Evolutionary conservation across 306 rosid genomes (phyloP), one percentile per base, ranked within the genome.

Genomic region (Ceratonia siliqua): DNA sequence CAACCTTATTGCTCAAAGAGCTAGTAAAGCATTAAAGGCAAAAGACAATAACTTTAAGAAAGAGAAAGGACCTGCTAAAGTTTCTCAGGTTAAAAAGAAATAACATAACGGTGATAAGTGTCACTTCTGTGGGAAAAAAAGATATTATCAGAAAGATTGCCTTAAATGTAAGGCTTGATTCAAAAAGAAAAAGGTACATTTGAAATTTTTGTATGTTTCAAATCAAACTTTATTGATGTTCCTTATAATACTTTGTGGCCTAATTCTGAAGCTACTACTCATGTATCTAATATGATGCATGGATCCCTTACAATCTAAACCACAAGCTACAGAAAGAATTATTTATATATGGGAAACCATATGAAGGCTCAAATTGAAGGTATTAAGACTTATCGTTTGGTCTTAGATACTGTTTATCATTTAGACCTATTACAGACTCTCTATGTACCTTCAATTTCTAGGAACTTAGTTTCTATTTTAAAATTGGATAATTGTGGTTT

Each of bases 281-380:
- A 49, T 17, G 9, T 49, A 17, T 49, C 24, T 17, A 49, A 49
- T n/a, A 7, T 17, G 11, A 49, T 41, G 70, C 38, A 42, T 1
- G n/a, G 41, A 66, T 66, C 45, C n/a, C 41, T 43, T 66, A 14
- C 39, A 22, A 66, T 66, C 72, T 41, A 66, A 43, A 66, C 39
- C 39, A 43, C 8, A 25, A 64, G 70, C 5, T n/a, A n/a, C 28
- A 21, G 3, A 64, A 10, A 5, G 22, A 50, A 21, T 50, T 41
- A 43, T 27, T 22, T 66, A 6, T 66, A 24, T 8, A 66, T 25
- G 18, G 24, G 55, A 38, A 43, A 43, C 6, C 15, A 4, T 7
- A 43, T 14, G 56, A 43, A 41, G 14, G 38, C 36, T 22, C 38
- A 22, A 13, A 42, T 65, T 65, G 38, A 65, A 41, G 38, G 22